Evolutionary conservation across 1,284 basidiomycete species (phyloP), one percentile per base, ranked within the genome.

Genomic region (Rugosomyces carneus): DNA sequence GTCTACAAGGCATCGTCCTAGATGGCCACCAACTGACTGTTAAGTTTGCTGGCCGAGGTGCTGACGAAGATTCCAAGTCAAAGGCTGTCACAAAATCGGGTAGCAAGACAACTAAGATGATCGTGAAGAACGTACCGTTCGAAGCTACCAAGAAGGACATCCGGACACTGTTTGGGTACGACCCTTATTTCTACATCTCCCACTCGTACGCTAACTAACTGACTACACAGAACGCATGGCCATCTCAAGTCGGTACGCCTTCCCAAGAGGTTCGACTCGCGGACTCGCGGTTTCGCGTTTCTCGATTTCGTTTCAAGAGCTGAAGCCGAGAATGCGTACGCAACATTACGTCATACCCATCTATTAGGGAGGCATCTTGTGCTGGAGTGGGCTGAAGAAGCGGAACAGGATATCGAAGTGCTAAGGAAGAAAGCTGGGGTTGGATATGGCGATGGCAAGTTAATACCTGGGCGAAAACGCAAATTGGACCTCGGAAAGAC

Each of bases 81-180:
- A 77, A 63, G 65, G 72, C 52, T 55, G 65, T 52, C n/a, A 68
- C 59, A 26, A 64, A 59, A 2, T 61, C 67, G 43, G 74, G 71
- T 57, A 79, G 75, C 50, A 73, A 75, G 54, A 83, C 84, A 50
- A 89, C 90, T 52, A 93, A 94, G 76, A 82, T 98, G 72, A 79
- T 98, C 39, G 89, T 98, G 57, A 99, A 98, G 78, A 99, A 99
- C 61, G 74, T 98, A 51, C 93, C 95, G 16, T 99, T 99, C 69
- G 95, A 99, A 67, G 90, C 88, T 39, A 89, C 85, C 36, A 93
- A 91, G 72, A 92, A 89, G 69, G 95, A 99, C 56, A 76, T 99
- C 16, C 76, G 88, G 44, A 85, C 90, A 52, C 67, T 98, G 21
- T 94, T 96, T 64, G 76, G 84, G 88, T 91, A 54, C 43, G 84